Base-by-base conservation (phyloP, 495 filamentous ascomycete genomes). In the Aspergillus cristatus region DNA sequence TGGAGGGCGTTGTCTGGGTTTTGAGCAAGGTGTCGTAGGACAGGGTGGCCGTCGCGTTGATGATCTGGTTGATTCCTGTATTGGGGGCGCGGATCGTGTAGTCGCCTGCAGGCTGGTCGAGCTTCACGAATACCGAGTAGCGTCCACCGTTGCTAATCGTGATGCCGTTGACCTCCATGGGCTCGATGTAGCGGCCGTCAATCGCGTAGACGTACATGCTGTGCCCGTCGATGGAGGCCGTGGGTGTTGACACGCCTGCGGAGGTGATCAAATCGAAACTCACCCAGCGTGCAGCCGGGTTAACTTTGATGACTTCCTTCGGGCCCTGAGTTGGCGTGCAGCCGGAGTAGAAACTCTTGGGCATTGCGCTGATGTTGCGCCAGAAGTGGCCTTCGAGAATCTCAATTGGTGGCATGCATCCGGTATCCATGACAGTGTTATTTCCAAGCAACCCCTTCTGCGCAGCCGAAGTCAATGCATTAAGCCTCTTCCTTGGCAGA, bases 401-500 rank as follows among this genome's bases (percentile, higher is more conserved):
- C 14, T 59, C 49, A 5, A 62, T 51, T 31, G 48, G 45, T 14
- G 59, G 59, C 11, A 62, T 25, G 15, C 58, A 60, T 6, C 46
- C 72, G 38, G 70, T 70, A 38, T 70, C 63, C 11, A 68, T 72
- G 15, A 76, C 47, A 12, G 42, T 51, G 12, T 43, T 42, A 29
- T 55, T 54, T 0, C 55, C 57, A 17, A 67, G 37, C 1, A 52
- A 28, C 1, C 35, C 16, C 22, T 49, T 42, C n/a, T 68, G 49
- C 2, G 50, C 34, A 0, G 40, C 34, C 11, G 55, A 64, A 1
- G 62, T 60, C 7, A 60, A 40, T 7, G 39, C 47, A 32, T 63
- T 53, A 12, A 75, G 54, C 10, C 58, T 42, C 2, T 57, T 55
- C 18, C 57, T 55, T 0, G 60, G 28, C 16, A 60, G 54, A 40